A percentile compares a stretch with the other conserved stretches of the same genome.
Conservation (phyloP, 2,329 filamentous ascomycete genomes). For the Claviceps capensis region DNA sequence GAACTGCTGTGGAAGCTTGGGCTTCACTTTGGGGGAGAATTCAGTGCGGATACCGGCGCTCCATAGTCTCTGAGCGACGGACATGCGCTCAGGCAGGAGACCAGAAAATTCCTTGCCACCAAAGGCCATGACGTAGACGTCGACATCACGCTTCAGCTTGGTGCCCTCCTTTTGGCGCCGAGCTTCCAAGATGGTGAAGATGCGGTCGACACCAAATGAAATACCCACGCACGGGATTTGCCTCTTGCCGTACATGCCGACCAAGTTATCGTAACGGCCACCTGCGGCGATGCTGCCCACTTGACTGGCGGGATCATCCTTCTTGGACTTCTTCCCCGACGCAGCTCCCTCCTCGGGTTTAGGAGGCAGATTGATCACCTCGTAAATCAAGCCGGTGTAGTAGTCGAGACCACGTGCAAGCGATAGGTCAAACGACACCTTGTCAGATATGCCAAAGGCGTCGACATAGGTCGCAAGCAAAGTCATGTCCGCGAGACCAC, state of each 20-base stretch:
- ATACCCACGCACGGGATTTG: slow-evolving; percentile 56
- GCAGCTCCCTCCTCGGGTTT: slow-evolving; percentile 17
- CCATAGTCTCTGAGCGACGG: slow-evolving; percentile 65
- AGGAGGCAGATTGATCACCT: slow-evolving; percentile 58
- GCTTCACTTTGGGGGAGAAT: slow-evolving; percentile 80
- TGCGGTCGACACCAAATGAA: slow-evolving; percentile 89
- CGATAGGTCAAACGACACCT: slow-evolving; percentile 78
- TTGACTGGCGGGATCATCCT: slow-evolving; percentile 38
- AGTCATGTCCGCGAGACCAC: slow-evolving; percentile 68
- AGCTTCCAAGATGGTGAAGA: slow-evolving; percentile 83
- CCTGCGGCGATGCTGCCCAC: slow-evolving; percentile 83
- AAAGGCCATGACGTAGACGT: slow-evolving; percentile 92
- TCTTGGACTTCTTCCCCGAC: slow-evolving; percentile 33
- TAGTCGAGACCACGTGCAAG: slow-evolving; percentile 87
- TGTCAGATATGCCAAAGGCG: slow-evolving; percentile 56
- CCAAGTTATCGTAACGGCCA: slow-evolving; percentile 83
- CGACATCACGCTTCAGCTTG: slow-evolving; percentile 47
- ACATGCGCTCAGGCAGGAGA: slow-evolving; percentile 71
- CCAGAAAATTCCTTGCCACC: slow-evolving; percentile 75
- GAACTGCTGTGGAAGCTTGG: slow-evolving; percentile 80
- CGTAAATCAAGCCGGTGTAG: slow-evolving; percentile 83
- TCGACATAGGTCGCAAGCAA: slow-evolving; percentile 73
- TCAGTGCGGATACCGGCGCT: slow-evolving; percentile 73
- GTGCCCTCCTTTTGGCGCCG: slow-evolving; percentile 51
- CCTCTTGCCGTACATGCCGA: slow-evolving; percentile 83